These are phyloP conservation scores for Nannochloris sp. DNA, from an alignment of 139 green algal species.

Conservation along the genomic window DNA sequence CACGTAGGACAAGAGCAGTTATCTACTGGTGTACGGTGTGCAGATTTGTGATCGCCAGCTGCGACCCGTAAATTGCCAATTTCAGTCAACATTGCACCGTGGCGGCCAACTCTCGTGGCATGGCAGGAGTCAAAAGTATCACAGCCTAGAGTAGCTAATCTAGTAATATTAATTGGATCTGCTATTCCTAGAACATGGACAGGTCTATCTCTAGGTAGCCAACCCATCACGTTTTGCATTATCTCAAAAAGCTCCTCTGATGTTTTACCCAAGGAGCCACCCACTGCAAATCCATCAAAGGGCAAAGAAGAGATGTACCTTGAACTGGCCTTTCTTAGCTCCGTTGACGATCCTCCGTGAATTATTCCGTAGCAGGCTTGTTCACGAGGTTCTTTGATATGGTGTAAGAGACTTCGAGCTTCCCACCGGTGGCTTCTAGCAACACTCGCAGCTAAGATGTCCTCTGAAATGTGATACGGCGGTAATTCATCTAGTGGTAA, in stretches of 20 bases:
- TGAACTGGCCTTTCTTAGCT: slow-evolving; percentile 22
- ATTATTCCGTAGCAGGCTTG: slow-evolving; percentile 51
- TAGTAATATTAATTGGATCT: slow-evolving; percentile 26
- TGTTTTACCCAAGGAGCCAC: slow-evolving; percentile 40
- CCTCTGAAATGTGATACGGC: slow-evolving; percentile 26
- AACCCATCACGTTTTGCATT: slow-evolving; percentile 30
- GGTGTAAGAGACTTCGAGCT: slow-evolving; percentile 24
- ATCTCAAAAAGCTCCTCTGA: slow-evolving; percentile 29
- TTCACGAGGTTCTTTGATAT: slow-evolving; percentile 29
- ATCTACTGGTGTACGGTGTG: slow-evolving; percentile 9
- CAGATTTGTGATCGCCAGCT: slow-evolving; percentile 22
- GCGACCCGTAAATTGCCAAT: slow-evolving; percentile 11
- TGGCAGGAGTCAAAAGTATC: slow-evolving; percentile 46
- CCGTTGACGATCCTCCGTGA: slow-evolving; percentile 32
- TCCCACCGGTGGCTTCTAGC: slow-evolving; percentile 38
- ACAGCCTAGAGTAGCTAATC: background rate
- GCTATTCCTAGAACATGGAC: slow-evolving; percentile 44
- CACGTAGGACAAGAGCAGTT: slow-evolving; percentile 33
- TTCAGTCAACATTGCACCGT: slow-evolving; percentile 26
- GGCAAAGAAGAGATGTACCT: slow-evolving; percentile 33
- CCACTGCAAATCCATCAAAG: slow-evolving; percentile 48
- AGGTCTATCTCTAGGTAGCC: slow-evolving; percentile 27
- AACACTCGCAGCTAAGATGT: slow-evolving; percentile 19
- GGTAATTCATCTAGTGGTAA: slow-evolving; percentile 48
- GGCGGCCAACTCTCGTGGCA: slow-evolving; percentile 29